Percentiles rank a stretch among this genome's conserved stretches.
Conservation (phyloP, 2,329 filamentous ascomycete genomes). For the Penicillium sp. region DNA sequence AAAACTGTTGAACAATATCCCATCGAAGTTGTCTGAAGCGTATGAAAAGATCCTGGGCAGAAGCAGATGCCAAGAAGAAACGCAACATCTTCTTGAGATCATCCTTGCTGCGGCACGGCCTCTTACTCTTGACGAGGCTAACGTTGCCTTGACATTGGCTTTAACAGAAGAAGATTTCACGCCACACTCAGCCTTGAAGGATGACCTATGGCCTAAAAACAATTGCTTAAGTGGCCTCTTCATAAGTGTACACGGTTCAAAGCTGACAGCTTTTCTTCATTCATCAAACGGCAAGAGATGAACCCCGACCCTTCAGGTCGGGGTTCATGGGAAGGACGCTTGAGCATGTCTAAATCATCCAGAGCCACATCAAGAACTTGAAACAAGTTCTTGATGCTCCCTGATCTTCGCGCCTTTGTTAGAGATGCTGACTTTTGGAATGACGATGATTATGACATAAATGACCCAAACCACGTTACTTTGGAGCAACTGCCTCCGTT, state of each 20-base stretch:
- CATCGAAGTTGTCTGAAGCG: neutral
- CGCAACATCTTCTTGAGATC: neutral
- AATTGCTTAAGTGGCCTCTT: neutral
- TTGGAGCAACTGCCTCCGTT: neutral
- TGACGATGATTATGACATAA: neutral
- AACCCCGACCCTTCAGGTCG: neutral
- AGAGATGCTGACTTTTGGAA: neutral
- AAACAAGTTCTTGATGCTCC: neutral
- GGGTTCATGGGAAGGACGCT: neutral
- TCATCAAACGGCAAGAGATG: neutral
- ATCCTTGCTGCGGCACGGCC: neutral
- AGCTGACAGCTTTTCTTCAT: neutral
- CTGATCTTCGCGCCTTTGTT: neutral
- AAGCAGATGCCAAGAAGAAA: neutral
- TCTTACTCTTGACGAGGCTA: neutral
- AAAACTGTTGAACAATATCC: neutral
- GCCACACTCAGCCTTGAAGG: neutral
- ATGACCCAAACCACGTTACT: neutral
- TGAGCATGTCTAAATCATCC: neutral
- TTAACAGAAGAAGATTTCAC: neutral
- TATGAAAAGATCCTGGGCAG: neutral
- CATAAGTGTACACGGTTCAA: neutral
- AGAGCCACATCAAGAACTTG: neutral
- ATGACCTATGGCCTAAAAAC: neutral
- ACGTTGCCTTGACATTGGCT: neutral